Evolutionary conservation across 441 rosid species (phyloP).

Genomic region (Populus hybrid): DNA sequence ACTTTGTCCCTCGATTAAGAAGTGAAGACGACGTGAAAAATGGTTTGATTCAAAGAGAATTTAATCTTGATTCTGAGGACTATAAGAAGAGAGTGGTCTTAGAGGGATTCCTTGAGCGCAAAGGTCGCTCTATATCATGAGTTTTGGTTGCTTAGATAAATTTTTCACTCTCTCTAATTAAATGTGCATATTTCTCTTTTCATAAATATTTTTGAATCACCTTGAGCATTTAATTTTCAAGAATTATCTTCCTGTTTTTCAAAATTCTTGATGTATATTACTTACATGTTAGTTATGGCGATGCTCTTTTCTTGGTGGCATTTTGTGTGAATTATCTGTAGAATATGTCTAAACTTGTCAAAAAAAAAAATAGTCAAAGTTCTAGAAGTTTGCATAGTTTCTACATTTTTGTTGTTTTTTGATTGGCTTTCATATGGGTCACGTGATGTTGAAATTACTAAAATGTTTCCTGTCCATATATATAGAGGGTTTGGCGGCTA

Average conservation of each 20-base stretch:
- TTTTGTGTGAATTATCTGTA: slow-evolving; percentile 3
- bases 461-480: not conserved
- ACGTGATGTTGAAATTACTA: not conserved
- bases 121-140: slow-evolving; percentile 14
- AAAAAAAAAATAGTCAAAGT: not conserved
- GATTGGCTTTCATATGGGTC: not conserved
- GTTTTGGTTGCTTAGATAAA: not conserved
- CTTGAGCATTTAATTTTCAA: not conserved
- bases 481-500: not conserved
- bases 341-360: not conserved
- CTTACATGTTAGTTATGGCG: not conserved
- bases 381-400: not conserved
- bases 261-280: not conserved
- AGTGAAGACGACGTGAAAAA: slow-evolving; percentile 8
- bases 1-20: slow-evolving; percentile 41
- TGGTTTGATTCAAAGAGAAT: slow-evolving; percentile 4
- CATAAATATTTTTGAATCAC: not conserved
- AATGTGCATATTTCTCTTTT: not conserved
- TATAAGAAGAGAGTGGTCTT: slow-evolving; percentile 60
- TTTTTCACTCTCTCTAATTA: not conserved
- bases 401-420: not conserved
- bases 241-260: not conserved
- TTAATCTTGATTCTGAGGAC: slow-evolving; percentile 41
- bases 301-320: not conserved
- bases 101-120: slow-evolving; percentile 65